Evolutionary conservation across 2,329 filamentous ascomycete species (phyloP).

Genomic region (Pseudogymnoascus sp.): DNA sequence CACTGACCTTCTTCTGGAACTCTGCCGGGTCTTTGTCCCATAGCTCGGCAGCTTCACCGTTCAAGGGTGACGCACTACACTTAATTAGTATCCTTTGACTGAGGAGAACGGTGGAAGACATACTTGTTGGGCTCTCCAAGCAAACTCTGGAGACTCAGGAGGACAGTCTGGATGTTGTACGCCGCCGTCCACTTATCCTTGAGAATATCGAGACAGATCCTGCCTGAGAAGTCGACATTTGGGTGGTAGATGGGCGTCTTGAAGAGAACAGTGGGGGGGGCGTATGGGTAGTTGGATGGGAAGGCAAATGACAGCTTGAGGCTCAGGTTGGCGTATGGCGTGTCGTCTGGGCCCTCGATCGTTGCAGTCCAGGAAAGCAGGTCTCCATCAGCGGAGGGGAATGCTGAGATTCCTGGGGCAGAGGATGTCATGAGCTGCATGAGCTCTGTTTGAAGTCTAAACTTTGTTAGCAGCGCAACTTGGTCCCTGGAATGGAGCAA

Average conservation of each 20-base stretch:
- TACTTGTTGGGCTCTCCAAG: conserved; percentile 98
- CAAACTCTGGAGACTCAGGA: conserved; percentile 88
- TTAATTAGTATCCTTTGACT: conserved; percentile 16
- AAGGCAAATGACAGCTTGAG: conserved; percentile 92
- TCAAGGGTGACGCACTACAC: conserved; percentile 77
- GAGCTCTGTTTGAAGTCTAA: conserved; percentile 87
- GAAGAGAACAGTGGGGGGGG: conserved; percentile 85
- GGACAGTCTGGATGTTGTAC: conserved; percentile 89
- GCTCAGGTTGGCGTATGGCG: conserved; percentile 77
- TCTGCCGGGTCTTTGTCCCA: conserved; percentile 85
- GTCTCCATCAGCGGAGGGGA: conserved; percentile 83
- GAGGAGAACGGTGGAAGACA: conserved; percentile 30
- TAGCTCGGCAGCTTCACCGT: conserved; percentile 89
- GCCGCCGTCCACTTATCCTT: conserved; percentile 99
- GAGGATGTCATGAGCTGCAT: conserved; percentile 98
- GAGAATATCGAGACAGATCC: conserved; percentile 95
- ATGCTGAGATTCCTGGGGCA: conserved; percentile 88
- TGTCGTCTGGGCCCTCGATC: conserved; percentile 82
- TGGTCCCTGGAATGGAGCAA: neutral
- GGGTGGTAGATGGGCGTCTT: conserved; percentile 99
- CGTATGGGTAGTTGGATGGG: conserved; percentile 87
- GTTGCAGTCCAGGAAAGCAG: conserved; percentile 89
- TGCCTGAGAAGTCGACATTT: conserved; percentile 93
- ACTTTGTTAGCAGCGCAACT: conserved; percentile 12
- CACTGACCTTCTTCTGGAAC: conserved; percentile 70